phyloP scores from a whole-genome alignment of 108 stramenopile genomes.

The Skeletonema menzelii region DNA sequence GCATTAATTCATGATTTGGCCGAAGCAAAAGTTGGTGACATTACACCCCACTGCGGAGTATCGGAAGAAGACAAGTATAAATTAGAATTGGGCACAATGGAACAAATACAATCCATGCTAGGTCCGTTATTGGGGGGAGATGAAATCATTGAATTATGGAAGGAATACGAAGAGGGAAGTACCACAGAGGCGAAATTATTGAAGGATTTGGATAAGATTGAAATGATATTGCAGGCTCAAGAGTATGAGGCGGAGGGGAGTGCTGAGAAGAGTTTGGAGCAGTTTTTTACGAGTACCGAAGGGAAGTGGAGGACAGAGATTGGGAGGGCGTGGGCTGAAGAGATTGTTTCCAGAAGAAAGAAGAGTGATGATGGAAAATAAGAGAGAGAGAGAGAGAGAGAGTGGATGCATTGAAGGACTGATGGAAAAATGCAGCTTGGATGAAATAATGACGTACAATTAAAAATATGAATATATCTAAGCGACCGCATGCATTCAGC shows the following conservation, averaged over 20 bases:
- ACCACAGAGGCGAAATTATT: conserved; percentile 61
- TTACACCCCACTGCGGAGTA: conserved; percentile 76
- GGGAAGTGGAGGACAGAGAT: conserved; percentile 66
- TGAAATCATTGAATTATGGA: conserved; percentile 68
- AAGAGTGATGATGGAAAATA: background rate
- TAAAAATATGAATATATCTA: no score
- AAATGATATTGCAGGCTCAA: conserved; percentile 85
- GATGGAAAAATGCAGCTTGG: no score
- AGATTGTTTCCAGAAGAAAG: conserved; percentile 62
- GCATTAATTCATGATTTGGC: conserved; percentile 85
- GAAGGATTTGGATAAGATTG: conserved; percentile 87
- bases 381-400: no score
- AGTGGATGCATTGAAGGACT: no score
- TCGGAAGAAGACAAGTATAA: conserved; percentile 60
- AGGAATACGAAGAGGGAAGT: conserved; percentile 76
- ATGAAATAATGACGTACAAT: no score
- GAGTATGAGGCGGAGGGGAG: conserved; percentile 73
- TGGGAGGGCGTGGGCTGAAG: conserved; percentile 60
- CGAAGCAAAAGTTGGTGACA: conserved; percentile 82
- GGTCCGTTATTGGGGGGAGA: conserved; percentile 45
- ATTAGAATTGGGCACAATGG: conserved; percentile 70
- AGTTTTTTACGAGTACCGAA: conserved; percentile 62
- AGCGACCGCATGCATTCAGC: no score
- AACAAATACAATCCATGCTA: conserved; percentile 38
- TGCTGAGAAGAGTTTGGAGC: conserved; percentile 32